Base-by-base conservation (phyloP, 257 asterid species). In the Salvia miltiorrhiza region DNA sequence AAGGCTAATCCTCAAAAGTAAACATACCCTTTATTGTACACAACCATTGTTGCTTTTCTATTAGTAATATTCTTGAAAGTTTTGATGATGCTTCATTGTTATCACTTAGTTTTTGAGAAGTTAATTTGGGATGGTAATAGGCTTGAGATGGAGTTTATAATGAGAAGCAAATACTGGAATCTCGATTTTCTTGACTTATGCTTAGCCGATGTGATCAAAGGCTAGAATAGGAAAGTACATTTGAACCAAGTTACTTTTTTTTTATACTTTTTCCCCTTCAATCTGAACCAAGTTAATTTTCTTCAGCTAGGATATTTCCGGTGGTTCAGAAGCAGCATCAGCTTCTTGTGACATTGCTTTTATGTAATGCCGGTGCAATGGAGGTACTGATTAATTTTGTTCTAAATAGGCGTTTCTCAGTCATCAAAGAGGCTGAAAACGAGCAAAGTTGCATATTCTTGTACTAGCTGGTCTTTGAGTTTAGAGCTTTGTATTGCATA, bases 241-340 rank as follows among this genome's bases (percentile, higher is more conserved):
- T 63, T 16, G n/a, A 21, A 52, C 57, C 61, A 54, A 16, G 19
- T 41, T 3, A 4, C 9, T 41, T 13, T 62, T 45, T 54, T 26
- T 68, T 40, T 52, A 9, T 2, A 1, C 43, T 37, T 70, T 21
- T 24, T 45, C 16, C 40, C 21, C 12, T 28, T 72, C 26, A 55
- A 60, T 73, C 67, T 78, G 67, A 61, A 17, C 45, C 39, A 24
- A 69, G 17, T 65, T 49, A 45, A 44, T 73, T 73, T 32, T 77
- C 78, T 79, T 61, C 89, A 92, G 98, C 95, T 81, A 72, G 80
- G 10, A 92, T 92, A 74, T 76, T 92, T 75, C 97, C 98, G 16
- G 98, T 92, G 78, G 97, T 92, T 74, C 87, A 90, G 89, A 93
- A 93, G 85, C 98, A 93, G 80, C 98, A 93, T 73, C 98, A 90